Percentiles rank a stretch among this genome's conserved stretches.
Evolutionary conservation across 2,329 filamentous ascomycete species (phyloP).

Genomic region (Aspergillus sp.): DNA sequence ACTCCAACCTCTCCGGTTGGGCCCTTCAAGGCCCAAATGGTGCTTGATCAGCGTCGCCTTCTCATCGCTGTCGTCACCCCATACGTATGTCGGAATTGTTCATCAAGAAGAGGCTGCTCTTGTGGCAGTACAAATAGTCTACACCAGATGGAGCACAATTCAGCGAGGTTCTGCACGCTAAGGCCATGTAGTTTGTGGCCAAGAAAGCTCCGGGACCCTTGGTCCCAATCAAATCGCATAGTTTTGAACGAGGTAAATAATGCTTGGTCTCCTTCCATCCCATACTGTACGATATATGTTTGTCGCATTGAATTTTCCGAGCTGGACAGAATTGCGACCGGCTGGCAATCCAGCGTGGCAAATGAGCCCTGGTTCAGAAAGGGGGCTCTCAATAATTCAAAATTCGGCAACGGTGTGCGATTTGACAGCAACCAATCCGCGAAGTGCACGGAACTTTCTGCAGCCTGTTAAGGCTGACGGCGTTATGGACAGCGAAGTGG

Average conservation of each 20-base stretch:
- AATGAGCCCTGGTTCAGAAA: not conserved
- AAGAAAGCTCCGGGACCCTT: slow-evolving; percentile 15
- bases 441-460: slow-evolving; percentile 20
- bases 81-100: not conserved
- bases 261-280: slow-evolving; percentile 14
- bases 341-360: not conserved
- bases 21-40: not conserved
- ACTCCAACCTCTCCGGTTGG: slow-evolving; percentile 1
- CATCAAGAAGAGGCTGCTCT: not conserved
- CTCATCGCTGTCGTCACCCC: not conserved
- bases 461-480: slow-evolving; percentile 39
- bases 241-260: slow-evolving; percentile 18
- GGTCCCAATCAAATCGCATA: slow-evolving; percentile 9
- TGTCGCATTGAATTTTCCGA: not conserved
- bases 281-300: not conserved
- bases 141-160: not conserved
- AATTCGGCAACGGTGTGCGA: not conserved
- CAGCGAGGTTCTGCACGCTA: slow-evolving; percentile 7
- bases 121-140: not conserved
- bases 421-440: not conserved
- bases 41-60: not conserved
- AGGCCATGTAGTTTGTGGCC: slow-evolving; percentile 7
- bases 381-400: not conserved
- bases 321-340: not conserved
- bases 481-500: slow-evolving; percentile 12